phyloP scores from a whole-genome alignment of 1,284 basidiomycete species.

The Naganishia liquefaciens region DNA sequence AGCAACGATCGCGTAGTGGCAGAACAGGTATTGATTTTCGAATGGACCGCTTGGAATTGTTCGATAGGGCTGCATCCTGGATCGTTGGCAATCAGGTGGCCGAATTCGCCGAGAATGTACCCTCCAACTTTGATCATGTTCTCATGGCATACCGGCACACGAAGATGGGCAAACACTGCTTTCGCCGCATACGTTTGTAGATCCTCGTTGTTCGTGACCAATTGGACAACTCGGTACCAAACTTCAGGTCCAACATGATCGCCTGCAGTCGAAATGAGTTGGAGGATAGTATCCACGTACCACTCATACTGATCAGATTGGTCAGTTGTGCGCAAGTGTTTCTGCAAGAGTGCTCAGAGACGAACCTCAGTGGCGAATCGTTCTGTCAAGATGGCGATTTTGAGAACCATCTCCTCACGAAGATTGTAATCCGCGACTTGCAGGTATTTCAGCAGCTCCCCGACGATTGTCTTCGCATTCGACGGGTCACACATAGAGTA shows the following conservation, averaged over 20 bases:
- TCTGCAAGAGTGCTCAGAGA: constrained; percentile 32
- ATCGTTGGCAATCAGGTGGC: constrained; percentile 95
- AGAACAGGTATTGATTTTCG: constrained; percentile 92
- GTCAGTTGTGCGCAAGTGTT: constrained; percentile 20
- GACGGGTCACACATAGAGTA: constrained; percentile 99
- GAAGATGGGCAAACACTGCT: constrained; percentile 89
- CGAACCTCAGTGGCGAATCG: constrained; percentile 78
- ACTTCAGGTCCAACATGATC: constrained; percentile 99
- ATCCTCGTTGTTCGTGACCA: constrained; percentile 97
- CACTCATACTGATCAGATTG: constrained; percentile 69
- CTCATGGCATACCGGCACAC: constrained; percentile 87
- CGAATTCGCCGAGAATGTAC: constrained; percentile 96
- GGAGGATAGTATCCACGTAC: constrained; percentile 95
- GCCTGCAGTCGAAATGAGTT: constrained; percentile 92
- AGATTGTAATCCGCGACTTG: constrained; percentile 93
- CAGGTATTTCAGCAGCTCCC: constrained; percentile 88
- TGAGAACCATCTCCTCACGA: constrained; percentile 96
- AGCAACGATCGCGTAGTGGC: constrained; percentile 89
- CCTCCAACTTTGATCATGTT: constrained; percentile 96
- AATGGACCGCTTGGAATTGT: constrained; percentile 91
- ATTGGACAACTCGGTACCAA: constrained; percentile 98
- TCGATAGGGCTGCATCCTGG: constrained; percentile 88
- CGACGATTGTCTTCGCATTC: constrained; percentile 93
- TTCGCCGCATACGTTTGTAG: constrained; percentile 91
- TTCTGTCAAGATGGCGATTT: constrained; percentile 97